Evolutionary conservation across 176 grass and related monocot genomes (phyloP).

Genomic region (Stipa capillata): DNA sequence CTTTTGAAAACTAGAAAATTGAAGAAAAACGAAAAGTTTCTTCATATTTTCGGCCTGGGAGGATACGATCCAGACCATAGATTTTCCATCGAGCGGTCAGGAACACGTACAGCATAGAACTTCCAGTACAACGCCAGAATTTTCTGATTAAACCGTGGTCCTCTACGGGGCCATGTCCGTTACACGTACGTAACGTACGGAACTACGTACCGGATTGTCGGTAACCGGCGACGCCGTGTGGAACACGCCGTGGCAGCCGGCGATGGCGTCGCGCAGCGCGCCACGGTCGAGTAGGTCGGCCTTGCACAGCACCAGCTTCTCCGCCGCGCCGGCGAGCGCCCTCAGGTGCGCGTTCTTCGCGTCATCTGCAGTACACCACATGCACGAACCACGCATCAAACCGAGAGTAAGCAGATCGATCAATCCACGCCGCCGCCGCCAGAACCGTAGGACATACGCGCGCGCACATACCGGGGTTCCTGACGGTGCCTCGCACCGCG

Average conservation of each 20-base stretch:
- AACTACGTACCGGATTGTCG: conserved; percentile 54
- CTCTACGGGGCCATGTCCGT: too few relatives aligned
- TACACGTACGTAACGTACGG: too few relatives aligned
- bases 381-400: not conserved
- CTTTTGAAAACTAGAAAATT: too few relatives aligned
- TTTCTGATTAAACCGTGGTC: not conserved
- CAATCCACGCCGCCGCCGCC: not conserved
- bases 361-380: conserved; percentile 49
- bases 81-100: too few relatives aligned
- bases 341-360: conserved; percentile 72
- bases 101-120: too few relatives aligned
- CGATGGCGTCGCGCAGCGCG: conserved; percentile 44
- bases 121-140: not conserved
- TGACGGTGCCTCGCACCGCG: conserved; percentile 52
- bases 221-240: conserved; percentile 81
- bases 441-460: not conserved
- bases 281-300: conserved; percentile 73
- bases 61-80: too few relatives aligned
- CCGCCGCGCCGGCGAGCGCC: conserved; percentile 49
- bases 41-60: too few relatives aligned
- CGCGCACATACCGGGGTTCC: conserved; percentile 35
- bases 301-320: conserved; percentile 49
- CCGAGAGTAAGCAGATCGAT: not conserved
- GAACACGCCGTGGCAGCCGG: conserved; percentile 79
- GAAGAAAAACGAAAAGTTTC: too few relatives aligned